Conservation (phyloP, 257 asterid species). For the Scutellaria baicalensis region DNA sequence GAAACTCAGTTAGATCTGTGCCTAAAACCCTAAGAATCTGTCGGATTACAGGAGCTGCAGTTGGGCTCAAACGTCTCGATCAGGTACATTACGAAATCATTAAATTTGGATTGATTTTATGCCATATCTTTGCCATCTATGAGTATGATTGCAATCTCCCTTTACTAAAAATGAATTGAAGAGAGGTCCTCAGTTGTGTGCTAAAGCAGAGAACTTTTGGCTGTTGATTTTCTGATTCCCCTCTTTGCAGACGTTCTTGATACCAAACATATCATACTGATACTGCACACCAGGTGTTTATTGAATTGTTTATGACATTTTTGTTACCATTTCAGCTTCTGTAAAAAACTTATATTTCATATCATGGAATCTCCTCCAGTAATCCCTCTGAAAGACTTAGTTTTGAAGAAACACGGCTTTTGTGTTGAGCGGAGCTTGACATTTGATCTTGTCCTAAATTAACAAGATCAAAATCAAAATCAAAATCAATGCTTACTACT, state of each 20-base stretch:
- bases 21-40: too few species aligned
- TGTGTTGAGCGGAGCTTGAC: not conserved
- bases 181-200: not conserved
- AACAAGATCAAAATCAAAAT: too few species aligned
- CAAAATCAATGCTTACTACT: too few species aligned
- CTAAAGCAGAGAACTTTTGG: not conserved
- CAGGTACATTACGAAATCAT: not conserved
- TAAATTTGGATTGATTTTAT: not conserved
- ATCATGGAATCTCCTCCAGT: not conserved
- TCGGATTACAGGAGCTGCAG: too few species aligned
- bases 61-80: not conserved
- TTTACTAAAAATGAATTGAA: not conserved
- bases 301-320: not conserved
- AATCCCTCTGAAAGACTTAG: not conserved
- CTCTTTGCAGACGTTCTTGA: rapidly evolving
- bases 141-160: not conserved
- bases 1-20: too few species aligned
- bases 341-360: not conserved
- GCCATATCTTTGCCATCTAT: not conserved
- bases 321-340: not conserved
- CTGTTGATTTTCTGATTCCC: not conserved
- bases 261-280: not conserved
- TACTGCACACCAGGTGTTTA: conserved; percentile 26
- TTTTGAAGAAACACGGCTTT: not conserved
- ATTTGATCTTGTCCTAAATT: too few species aligned